These are phyloP conservation scores for Acanthochlamys bracteata DNA, from an alignment of 106 monocot genomes.

Conservation along the genomic window DNA sequence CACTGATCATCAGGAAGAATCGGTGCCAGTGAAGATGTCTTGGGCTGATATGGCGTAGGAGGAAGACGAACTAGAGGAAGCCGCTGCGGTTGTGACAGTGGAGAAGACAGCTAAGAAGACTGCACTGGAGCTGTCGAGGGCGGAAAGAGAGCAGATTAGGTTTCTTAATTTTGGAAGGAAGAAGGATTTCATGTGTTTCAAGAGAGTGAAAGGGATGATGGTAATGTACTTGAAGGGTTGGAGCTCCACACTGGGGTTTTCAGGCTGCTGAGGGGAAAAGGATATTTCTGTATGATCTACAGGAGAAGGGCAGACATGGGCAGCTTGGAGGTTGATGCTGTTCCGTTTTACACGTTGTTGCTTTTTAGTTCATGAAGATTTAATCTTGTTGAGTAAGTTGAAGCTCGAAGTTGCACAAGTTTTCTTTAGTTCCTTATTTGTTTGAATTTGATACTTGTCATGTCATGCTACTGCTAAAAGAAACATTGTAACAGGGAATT, in stretches of 20 bases:
- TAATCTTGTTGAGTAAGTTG: too few relatives aligned
- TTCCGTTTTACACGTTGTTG: too few relatives aligned
- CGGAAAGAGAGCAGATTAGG: conserved; percentile 51
- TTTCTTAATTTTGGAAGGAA: conserved; percentile 50
- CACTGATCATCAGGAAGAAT: conserved; percentile 2
- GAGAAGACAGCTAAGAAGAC: conserved; percentile 20
- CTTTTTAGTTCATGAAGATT: too few relatives aligned
- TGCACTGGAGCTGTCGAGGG: conserved; percentile 38
- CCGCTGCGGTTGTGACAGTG: conserved; percentile 3
- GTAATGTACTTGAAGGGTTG: conserved; percentile 60
- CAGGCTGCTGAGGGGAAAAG: conserved; percentile 74
- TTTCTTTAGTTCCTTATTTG: too few relatives aligned
- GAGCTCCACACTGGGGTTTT: conserved; percentile 88
- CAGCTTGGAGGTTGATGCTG: conserved; percentile 55
- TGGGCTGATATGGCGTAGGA: conserved; percentile 95
- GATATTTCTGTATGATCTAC: conserved; percentile 63
- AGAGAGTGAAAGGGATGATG: conserved; percentile 55
- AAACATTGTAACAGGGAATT: too few relatives aligned
- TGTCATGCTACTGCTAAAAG: too few relatives aligned
- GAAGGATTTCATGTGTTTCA: conserved; percentile 68
- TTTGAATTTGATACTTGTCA: too few relatives aligned
- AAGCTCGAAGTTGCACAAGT: too few relatives aligned
- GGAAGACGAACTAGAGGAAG: conserved; percentile 59
- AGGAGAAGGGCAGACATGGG: conserved; percentile 46
- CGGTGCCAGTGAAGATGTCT: conserved; percentile 37